Conservation (phyloP, 2,329 filamentous ascomycete species). For the Pseudocercospora vitis region DNA sequence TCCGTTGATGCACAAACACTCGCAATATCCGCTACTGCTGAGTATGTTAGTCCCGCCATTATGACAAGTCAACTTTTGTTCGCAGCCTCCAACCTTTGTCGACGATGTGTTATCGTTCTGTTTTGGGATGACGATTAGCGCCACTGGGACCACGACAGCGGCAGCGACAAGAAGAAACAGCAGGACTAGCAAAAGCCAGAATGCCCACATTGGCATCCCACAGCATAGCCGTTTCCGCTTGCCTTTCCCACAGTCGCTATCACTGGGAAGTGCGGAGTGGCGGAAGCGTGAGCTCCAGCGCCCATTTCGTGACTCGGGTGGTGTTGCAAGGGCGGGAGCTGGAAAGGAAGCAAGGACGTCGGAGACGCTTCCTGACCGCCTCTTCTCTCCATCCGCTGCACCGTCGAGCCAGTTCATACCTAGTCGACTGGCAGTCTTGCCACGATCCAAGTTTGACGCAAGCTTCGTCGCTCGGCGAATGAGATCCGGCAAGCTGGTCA, state of each 20-base stretch:
- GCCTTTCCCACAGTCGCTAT: slow-evolving; percentile 32
- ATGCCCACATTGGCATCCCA: slow-evolving; percentile 77
- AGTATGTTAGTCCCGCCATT: slow-evolving; percentile 81
- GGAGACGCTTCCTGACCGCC: slow-evolving; percentile 56
- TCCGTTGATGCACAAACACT: slow-evolving; percentile 85
- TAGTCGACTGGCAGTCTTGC: slow-evolving; percentile 63
- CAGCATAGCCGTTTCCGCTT: slow-evolving; percentile 66
- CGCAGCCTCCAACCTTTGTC: slow-evolving; percentile 54
- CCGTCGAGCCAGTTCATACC: slow-evolving; percentile 52
- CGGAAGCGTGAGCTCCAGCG: slow-evolving; percentile 18
- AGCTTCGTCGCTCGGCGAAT: slow-evolving; percentile 85
- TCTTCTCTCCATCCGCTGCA: slow-evolving; percentile 33
- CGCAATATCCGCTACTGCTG: slow-evolving; percentile 61
- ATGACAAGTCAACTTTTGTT: slow-evolving; percentile 62
- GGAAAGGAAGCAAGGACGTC: slow-evolving; percentile 68
- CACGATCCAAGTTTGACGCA: slow-evolving; percentile 83
- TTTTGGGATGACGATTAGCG: slow-evolving; percentile 60
- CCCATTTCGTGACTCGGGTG: slow-evolving; percentile 26
- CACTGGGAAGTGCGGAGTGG: slow-evolving; percentile 31
- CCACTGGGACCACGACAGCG: slow-evolving; percentile 75
- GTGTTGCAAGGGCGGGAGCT: slow-evolving; percentile 50
- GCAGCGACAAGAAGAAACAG: slow-evolving; percentile 72
- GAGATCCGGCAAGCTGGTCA: slow-evolving; percentile 88
- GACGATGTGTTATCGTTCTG: slow-evolving; percentile 41
- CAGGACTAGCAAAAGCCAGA: slow-evolving; percentile 65